A percentile compares a stretch with the other conserved stretches of the same genome.
phyloP scores from a whole-genome alignment of 192 early-diverging fungal genomes.

The Mortierella hygrophila region DNA sequence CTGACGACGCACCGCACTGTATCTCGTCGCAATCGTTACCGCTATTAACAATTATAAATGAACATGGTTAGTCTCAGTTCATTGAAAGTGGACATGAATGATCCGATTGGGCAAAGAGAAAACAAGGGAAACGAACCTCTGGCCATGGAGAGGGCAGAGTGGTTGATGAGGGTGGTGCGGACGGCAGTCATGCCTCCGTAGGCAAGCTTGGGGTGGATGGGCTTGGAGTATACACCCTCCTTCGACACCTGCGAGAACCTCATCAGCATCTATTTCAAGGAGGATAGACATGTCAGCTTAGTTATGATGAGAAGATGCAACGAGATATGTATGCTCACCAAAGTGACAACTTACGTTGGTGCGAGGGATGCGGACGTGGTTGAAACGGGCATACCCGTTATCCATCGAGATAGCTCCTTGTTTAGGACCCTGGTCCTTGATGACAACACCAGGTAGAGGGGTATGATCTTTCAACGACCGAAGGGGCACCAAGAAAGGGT shows the following conservation, averaged over 20 bases:
- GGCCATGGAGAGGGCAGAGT: slow-evolving; percentile 58
- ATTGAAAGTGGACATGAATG: no score
- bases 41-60: slow-evolving; percentile 48
- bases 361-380: slow-evolving; percentile 84
- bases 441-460: slow-evolving; percentile 79
- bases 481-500: slow-evolving; percentile 86
- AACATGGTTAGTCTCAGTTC: no score
- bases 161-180: slow-evolving; percentile 80
- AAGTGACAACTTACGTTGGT: slow-evolving; percentile 65
- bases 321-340: background rate
- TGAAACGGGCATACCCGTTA: slow-evolving; percentile 88
- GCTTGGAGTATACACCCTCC: slow-evolving; percentile 78
- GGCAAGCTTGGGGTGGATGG: slow-evolving; percentile 79
- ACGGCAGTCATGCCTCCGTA: slow-evolving; percentile 83
- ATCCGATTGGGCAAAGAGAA: no score
- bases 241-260: slow-evolving; percentile 85
- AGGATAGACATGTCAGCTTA: background rate
- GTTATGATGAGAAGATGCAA: background rate
- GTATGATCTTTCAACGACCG: slow-evolving; percentile 80
- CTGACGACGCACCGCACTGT: slow-evolving; percentile 76
- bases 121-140: slow-evolving; percentile 64
- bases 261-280: slow-evolving; percentile 82
- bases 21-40: slow-evolving; percentile 78
- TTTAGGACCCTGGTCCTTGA: slow-evolving; percentile 90
- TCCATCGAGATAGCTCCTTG: slow-evolving; percentile 88